Evolutionary conservation across 2,329 filamentous ascomycete species (phyloP), one percentile per base, ranked within the genome.

Genomic region (Acephala macrosclerotiorum): DNA sequence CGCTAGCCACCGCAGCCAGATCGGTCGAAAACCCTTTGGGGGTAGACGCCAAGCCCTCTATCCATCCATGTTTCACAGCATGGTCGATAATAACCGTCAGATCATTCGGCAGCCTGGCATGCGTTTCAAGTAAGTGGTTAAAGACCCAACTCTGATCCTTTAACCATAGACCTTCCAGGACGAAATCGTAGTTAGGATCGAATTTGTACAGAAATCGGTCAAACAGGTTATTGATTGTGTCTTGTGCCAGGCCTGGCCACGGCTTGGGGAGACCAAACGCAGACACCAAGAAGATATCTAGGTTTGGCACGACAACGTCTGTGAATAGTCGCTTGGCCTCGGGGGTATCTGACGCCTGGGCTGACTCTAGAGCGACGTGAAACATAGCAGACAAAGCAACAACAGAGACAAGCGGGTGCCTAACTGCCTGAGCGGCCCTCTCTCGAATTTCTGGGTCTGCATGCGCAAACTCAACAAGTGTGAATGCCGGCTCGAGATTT

Each of bases 131-230:
- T 38, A 99, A 87, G 65, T 92, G 89, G 69, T 90, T 87, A 11
- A 90, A 90, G 18, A 98, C 91, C 91, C 94, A 98, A 22, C 90
- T 86, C 71, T 90, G 92, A 76, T 98, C 93, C 75, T 96, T 94
- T 71, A 91, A 90, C 94, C 95, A 98, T 6, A 97, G 81, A 65
- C 93, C 94, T 75, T 97, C 91, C 64, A 99, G 86, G 16, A 97
- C 95, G 69, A 97, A 96, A 70, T 94, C 90, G 76, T 93, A 91
- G 63, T 94, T 88, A 4, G 89, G 85, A 12, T 93, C 89, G 63
- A 89, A 87, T 77, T 94, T 94, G 74, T 89, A 86, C 33, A 97
- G 83, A 76, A 97, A 97, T 12, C 91, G 91, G 60, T 92, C 89
- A 72, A 97, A 95, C 1, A 95, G 82, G 16, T 91, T 91, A 66